Evolutionary conservation across 164 flowering plant species (phyloP), one percentile per base, ranked within the genome.

Genomic region (Euptelea pleiosperma): DNA sequence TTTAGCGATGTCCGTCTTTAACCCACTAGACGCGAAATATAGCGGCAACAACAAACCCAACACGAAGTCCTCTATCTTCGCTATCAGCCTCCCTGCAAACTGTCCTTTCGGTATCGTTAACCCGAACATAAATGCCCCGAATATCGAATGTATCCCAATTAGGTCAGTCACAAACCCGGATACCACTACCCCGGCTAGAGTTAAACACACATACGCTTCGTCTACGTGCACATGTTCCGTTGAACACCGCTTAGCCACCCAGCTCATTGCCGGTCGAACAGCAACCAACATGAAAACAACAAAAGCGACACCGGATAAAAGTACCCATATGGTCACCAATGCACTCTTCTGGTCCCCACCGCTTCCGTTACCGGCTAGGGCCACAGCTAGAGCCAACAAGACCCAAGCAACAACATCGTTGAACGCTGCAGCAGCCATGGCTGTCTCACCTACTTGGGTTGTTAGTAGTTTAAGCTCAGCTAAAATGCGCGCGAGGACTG

Each of bases 381-480:
- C 89, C 1, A 83, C 57, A 0, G 89, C 89, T 0, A 86, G 70
- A 1, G 86, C 86, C 0, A 85, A 70, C 1, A 82, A 33, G 9
- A 81, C 69, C 91, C 88, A 85, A 0, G 92, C 92, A 0, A 71
- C 79, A 0, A 86, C 67, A 61, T 86, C 89, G 47, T 86, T 82
- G 48, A 86, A 55, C 0, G 84, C 84, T 0, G 93, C 93, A 0
- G 89, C 82, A 0, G 89, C 70, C 84, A 83, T 81, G 30, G 89
- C 85, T 0, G 67, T 75, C 60, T 69, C 68, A 0, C 92, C 87
- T 0, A 83, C 70, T 0, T 35, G 60, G 9, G 91, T 85, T 10
- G 81, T 85, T 2, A 85, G 62, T 3, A 85, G 72, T 49, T 76
- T 85, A 18, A 84, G 80, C 55, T 84, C 89, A 18, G 89, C 89